These are phyloP conservation scores for Lentinus tigrinus DNA, from an alignment of 768 basidiomycete genomes.

Conservation along the genomic window DNA sequence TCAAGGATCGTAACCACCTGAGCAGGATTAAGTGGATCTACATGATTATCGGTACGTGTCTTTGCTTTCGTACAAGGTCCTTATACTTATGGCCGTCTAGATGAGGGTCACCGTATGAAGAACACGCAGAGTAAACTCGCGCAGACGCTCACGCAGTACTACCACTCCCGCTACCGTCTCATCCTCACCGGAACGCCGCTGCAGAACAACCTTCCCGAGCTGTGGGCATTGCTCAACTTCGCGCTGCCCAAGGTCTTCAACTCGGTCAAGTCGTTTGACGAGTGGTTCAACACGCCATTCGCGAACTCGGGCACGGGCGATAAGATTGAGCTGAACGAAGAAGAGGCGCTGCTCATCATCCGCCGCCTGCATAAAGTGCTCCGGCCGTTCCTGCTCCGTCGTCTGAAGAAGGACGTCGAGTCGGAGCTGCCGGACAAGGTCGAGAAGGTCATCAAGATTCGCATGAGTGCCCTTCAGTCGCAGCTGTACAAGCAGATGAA, in stretches of 20 bases:
- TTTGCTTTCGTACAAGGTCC: not conserved
- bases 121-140: slow-evolving; percentile 88
- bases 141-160: slow-evolving; percentile 88
- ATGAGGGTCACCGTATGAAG: slow-evolving; percentile 98
- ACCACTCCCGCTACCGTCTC: slow-evolving; percentile 89
- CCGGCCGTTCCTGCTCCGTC: slow-evolving; percentile 87
- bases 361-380: slow-evolving; percentile 95
- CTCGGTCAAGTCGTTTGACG: slow-evolving; percentile 98
- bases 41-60: slow-evolving; percentile 87
- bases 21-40: slow-evolving; percentile 95
- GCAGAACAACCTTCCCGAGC: slow-evolving; percentile 94
- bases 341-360: slow-evolving; percentile 97
- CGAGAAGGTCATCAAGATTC: slow-evolving; percentile 95
- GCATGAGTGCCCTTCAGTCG: slow-evolving; percentile 90
- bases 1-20: slow-evolving; percentile 90
- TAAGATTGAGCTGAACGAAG: slow-evolving; percentile 99
- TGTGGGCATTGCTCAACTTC: slow-evolving; percentile 96
- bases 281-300: slow-evolving; percentile 99
- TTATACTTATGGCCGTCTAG: slow-evolving; percentile 33
- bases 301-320: slow-evolving; percentile 97
- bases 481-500: slow-evolving; percentile 98
- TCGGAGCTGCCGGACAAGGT: slow-evolving; percentile 95
- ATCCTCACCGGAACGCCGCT: slow-evolving; percentile 95
- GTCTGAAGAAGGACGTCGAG: slow-evolving; percentile 97
- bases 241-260: slow-evolving; percentile 96